Evolutionary conservation across 148 eudicot genomes (phyloP), one percentile per base, ranked within the genome.

Genomic region (Amaranthus cruentus): DNA sequence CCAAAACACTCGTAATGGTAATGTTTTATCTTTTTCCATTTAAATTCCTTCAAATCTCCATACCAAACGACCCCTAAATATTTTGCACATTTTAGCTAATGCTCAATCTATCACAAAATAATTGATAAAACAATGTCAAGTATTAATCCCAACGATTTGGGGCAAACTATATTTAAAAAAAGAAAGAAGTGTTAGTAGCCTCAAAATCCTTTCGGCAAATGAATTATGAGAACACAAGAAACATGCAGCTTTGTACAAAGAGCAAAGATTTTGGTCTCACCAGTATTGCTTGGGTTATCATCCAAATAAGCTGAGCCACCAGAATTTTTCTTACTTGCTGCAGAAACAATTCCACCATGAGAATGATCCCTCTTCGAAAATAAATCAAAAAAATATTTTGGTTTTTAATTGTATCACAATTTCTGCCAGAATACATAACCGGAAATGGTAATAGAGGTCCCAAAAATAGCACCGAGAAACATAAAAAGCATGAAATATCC

Each of bases 301-400:
- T 76, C 84, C 80, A 82, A 48, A 49, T 65, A 66, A 66, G 83
- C 70, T 69, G 73, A 77, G 73, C 73, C 92, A 72, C 82, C 75
- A 67, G 74, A 44, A 64, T 75, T 59, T 79, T 75, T 91, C 83
- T 73, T 81, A 52, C 72, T 86, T 38, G 68, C 98, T 93, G 95
- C 76, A 86, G 14, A 83, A 70, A 81, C 21, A 81, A 9, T 11
- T 49, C 60, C 55, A 52, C 47, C 9, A 62, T 56, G 12, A 68
- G 48, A 65, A 72, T 3, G n/a, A 18, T 42, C 50, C 57, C 60
- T 54, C 7, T 59, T 51, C 13, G 56, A 76, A 9, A 55, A 48
- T 48, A 55, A 62, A 56, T 38, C 72, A 61, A 69, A 67, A 44
- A 52, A 38, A 28, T 28, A 28, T 28, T 28, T 47, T 15, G 60